Conservation (phyloP, 2,329 filamentous ascomycete species). For the Xylaria multiplex region DNA sequence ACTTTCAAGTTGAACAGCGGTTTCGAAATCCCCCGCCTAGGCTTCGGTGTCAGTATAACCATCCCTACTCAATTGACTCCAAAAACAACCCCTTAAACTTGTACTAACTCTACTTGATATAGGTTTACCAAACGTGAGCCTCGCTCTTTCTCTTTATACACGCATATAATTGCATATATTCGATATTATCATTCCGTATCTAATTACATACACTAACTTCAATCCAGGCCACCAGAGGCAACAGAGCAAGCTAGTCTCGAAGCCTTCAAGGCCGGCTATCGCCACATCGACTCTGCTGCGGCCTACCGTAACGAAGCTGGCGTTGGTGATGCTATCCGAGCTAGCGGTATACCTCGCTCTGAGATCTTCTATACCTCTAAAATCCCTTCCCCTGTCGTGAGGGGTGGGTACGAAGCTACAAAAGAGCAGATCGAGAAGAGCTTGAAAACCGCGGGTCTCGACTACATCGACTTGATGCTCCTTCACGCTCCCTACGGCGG, state of each 20-base stretch:
- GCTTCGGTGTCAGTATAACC: conserved; percentile 61
- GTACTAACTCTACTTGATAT: conserved; percentile 15
- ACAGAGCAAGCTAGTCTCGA: conserved; percentile 55
- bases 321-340: conserved; percentile 57
- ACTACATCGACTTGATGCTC: conserved; percentile 74
- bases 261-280: conserved; percentile 63
- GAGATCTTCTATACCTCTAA: conserved; percentile 68
- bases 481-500: conserved; percentile 71
- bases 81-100: not conserved
- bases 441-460: conserved; percentile 68
- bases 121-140: conserved; percentile 65
- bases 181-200: not conserved
- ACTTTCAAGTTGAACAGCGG: conserved; percentile 65
- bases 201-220: conserved; percentile 24
- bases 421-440: conserved; percentile 72
- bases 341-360: conserved; percentile 55
- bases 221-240: conserved; percentile 50
- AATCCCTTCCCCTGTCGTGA: conserved; percentile 53
- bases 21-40: conserved; percentile 62
- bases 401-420: conserved; percentile 68
- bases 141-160: not conserved
- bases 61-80: not conserved
- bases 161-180: not conserved
- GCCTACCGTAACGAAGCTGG: conserved; percentile 62
- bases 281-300: conserved; percentile 66